A percentile compares a stretch with the other conserved stretches of the same genome.
These are phyloP conservation scores for Solanum habrochaites DNA, from an alignment of 257 asterid species.

Conservation along the genomic window DNA sequence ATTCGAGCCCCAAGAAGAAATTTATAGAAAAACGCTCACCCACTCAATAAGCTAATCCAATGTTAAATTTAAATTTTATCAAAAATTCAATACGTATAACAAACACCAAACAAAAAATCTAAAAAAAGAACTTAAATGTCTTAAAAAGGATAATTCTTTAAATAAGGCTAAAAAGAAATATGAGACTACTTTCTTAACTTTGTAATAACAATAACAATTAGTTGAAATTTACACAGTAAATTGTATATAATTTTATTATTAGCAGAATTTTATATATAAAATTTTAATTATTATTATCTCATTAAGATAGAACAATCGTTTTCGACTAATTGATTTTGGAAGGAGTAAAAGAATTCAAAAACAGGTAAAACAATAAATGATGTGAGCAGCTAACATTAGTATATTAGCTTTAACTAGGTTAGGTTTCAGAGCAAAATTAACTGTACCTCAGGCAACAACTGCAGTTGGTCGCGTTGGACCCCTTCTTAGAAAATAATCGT, in stretches of 20 bases:
- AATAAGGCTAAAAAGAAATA: not conserved
- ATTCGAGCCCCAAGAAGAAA: no score
- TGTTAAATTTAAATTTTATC: no score
- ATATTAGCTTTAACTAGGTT: not conserved
- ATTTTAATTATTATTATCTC: no score
- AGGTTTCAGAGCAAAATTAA: not conserved
- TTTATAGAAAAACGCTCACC: not conserved
- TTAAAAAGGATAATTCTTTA: not conserved
- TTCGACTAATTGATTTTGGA: not conserved
- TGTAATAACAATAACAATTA: no score
- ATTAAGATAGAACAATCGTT: not conserved
- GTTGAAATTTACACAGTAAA: accelerated
- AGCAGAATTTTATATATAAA: no score
- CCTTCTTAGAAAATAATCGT: not conserved
- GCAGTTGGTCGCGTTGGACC: not conserved
- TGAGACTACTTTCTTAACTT: no score
- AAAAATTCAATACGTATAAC: no score
- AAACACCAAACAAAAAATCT: no score
- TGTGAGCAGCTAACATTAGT: not conserved
- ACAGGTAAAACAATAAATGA: not conserved
- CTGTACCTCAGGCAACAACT: not conserved
- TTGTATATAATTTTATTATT: no score
- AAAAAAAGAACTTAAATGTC: not conserved
- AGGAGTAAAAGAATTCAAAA: not conserved
- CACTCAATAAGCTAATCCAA: accelerated